Evolutionary conservation across 2,329 filamentous ascomycete species (phyloP), one percentile per base, ranked within the genome.

Genomic region (Myotisia sp.): DNA sequence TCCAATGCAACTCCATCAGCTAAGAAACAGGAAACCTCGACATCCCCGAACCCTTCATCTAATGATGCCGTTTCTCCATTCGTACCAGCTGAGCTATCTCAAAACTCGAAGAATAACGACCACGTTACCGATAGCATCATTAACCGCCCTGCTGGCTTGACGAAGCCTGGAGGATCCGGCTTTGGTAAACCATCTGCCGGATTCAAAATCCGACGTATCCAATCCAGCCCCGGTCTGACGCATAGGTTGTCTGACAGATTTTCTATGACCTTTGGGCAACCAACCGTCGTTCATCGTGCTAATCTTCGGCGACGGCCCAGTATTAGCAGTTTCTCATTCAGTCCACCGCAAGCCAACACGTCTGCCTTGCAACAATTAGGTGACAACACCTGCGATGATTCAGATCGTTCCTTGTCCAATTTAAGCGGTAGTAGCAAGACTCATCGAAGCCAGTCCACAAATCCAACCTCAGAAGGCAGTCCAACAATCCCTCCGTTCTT

Each of bases 251-350:
- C 59, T 2, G 50, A 49, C 23, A 59, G 49, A 37, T 34, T 62
- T 13, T 59, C 57, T 3, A 48, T 49, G 17, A 49, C 55, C 4
- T 59, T 62, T 42, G 53, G 53, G 2, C 49, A 54, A 22, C 49
- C 55, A 13, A 63, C 59, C 4, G 52, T 63, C 5, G 56, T 62
- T 29, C 58, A 48, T 32, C 56, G 57, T 33, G 44, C 50, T 2
- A 49, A 52, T 36, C 42, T 56, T 5, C 50, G 50, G 13, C 42
- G 47, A 3, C 52, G 57, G 26, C 54, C 53, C 3, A 36, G 37
- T n/a, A 41, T 44, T 10, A 30, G 31, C 29, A 55, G 44, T 23
- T 47, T 59, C 29, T 44, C 43, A 17, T 44, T 43, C 20, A 34
- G 43, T 10, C 42, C 49, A 4, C 44, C 41, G 22, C 42, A 44